These are phyloP conservation scores for Saccharomycopsis vini DNA, from an alignment of 805 yeast genomes.

Conservation along the genomic window DNA sequence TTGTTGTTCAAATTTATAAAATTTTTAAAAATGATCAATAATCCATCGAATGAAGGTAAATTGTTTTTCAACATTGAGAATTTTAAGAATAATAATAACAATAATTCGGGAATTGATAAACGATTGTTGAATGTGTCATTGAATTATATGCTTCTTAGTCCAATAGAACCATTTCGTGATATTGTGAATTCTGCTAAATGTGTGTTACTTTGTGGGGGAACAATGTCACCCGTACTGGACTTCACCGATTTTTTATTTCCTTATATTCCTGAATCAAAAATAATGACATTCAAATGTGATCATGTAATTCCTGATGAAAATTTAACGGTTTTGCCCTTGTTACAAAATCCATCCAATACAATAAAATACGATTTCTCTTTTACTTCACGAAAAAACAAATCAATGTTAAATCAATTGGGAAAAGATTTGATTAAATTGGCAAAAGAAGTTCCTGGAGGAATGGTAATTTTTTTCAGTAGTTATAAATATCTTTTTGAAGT, in stretches of 20 bases:
- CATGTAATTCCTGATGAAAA: slow-evolving; percentile 74
- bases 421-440: slow-evolving; percentile 34
- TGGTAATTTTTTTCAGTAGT: slow-evolving; percentile 80
- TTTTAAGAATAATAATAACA: slow-evolving; percentile 14
- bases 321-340: slow-evolving; percentile 50
- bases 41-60: slow-evolving; percentile 75
- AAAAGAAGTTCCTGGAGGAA: slow-evolving; percentile 54
- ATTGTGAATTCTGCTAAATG: slow-evolving; percentile 58
- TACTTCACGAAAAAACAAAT: slow-evolving; percentile 42
- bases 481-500: slow-evolving; percentile 59
- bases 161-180: slow-evolving; percentile 59
- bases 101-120: too few relatives aligned
- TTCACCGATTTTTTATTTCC: slow-evolving; percentile 62
- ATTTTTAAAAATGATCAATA: slow-evolving; percentile 55
- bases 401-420: slow-evolving; percentile 45
- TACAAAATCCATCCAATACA: slow-evolving; percentile 16
- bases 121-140: slow-evolving; percentile 27
- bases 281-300: slow-evolving; percentile 60
- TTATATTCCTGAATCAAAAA: slow-evolving; percentile 30
- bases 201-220: slow-evolving; percentile 85
- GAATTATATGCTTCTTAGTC: slow-evolving; percentile 71
- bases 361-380: slow-evolving; percentile 49
- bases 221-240: slow-evolving; percentile 85
- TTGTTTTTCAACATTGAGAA: slow-evolving; percentile 51
- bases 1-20: slow-evolving; percentile 55